Base-by-base conservation (phyloP, 345 rosid genomes). In the Lagerstroemia speciosa region DNA sequence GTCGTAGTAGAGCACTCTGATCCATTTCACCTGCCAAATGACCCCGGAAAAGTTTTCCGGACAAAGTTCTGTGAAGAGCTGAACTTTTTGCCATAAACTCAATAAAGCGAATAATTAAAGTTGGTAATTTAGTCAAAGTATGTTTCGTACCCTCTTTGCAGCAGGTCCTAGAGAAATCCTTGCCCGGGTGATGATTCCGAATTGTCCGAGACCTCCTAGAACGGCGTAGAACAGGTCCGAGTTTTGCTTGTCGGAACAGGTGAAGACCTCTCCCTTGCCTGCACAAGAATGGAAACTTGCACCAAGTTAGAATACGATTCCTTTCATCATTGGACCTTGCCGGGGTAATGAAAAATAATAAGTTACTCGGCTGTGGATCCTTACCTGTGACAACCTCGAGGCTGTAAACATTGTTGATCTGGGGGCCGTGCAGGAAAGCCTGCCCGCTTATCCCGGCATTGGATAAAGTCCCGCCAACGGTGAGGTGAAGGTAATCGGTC, bases 181-280 rank as follows among this genome's bases (percentile, higher is more conserved):
- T 12, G 99, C 98, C 55, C 89, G 79, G 30, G 99, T 92, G 77
- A 95, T 89, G 76, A 95, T 78, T 41, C 99, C 99, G 66, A 89
- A 91, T 80, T 95, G 99, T 65, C 99, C 99, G 53, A 95, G 93
- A 70, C 98, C 99, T 12, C 99, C 99, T 77, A 95, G 91, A 69
- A 84, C 92, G 68, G 89, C 84, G 72, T 89, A 73, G 70, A 91
- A 95, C 64, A 95, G 97, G 66, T 92, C 97, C 45, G 88, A 73
- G 64, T 95, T 91, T 76, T 71, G 79, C 79, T 83, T 78, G 73
- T 86, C 83, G 32, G 98, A 89, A 84, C 97, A 95, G 73, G 85
- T 85, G 50, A 91, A 41, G 1, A 87, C 86, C 46, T 92, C 91
- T 78, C 99, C 99, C 70, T 81, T 95, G 65, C 99, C 99, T 95